Base-by-base conservation (phyloP, 2,329 filamentous ascomycete species). In the Cladosporium sp. region DNA sequence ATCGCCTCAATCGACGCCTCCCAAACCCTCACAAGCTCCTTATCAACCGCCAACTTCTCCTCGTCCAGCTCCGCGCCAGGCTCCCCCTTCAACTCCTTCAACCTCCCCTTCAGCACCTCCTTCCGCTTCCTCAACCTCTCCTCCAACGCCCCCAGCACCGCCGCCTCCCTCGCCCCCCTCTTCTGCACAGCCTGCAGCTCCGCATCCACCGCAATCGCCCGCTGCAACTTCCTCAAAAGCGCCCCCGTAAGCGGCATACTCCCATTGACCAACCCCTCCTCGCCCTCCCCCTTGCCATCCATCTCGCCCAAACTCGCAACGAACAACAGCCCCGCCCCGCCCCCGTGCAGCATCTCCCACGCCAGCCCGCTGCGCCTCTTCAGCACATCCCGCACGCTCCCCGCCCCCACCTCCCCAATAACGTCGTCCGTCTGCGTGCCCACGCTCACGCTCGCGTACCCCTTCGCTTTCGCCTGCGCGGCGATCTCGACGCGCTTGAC, bases 1-100 rank as follows among this genome's bases (percentile, higher is more conserved):
- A 50, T 43, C 14, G 48, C 28, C 10, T 50, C 48, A n/a, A 50
- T 50, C 2, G 48, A 50, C 43, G 48, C 48, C 48, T 50, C 48
- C 48, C 48, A 50, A 28, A 50, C 48, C 13, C 40, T 31, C 18
- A 50, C 48, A 3, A 50, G 32, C 40, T 43, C 48, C 19, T 37
- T 43, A 19, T 50, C 48, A 10, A 50, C 48, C 1, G 14, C 48
- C 11, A 35, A 4, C 14, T 50, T 50, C 18, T 50, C 48, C 32
- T 50, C 48, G n/a, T 50, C 33, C 16, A 50, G 16, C n/a, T 50
- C 48, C 13, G 19, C 43, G 9, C 18, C 34, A 9, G 40, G 48
- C 18, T 33, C 8, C 6, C 13, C 13, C 9, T 43, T 50, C 4
- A 50, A 33, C n/a, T 18, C 14, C 16, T 50, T 31, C 40, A 50